Base-by-base conservation (phyloP, 192 early-diverging fungal species). In the Gryganskiella cystojenkinii region DNA sequence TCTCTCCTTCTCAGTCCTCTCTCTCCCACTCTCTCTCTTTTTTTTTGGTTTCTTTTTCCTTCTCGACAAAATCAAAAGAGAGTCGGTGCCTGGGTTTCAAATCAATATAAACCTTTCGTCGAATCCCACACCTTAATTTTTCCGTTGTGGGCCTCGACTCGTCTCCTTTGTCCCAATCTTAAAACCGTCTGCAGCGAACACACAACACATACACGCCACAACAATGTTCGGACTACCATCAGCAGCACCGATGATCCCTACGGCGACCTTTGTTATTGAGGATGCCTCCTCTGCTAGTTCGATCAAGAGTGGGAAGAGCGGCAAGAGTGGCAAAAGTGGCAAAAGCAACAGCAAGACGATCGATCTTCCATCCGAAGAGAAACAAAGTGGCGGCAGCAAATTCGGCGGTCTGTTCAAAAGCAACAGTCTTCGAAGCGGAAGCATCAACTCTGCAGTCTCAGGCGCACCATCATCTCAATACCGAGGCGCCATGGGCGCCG, bases 301-400 rank as follows among this genome's bases (percentile, higher is more conserved):
- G 14, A 64, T 78, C 56, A 78, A 78, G 50, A 78, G 74, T 47
- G 74, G 74, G 15, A 78, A 78, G 61, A 78, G 74, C 13, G 61
- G 67, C 3, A 68, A 78, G 25, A 78, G 74, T 31, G 60, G 60
- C 9, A 76, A 56, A 22, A 37, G 33, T 19, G 57, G 55, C 34
- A 59, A 69, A 24, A 69, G 65, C 61, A 59, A 22, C 42, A 78
- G 24, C 17, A 30, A 42, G 20, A 56, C 27, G 3, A 61, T 20
- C 60, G 56, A 22, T 13, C n/a, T n/a, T n/a, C n/a, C n/a, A n/a
- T n/a, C n/a, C n/a, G 27, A 22, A 0, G 25, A 25, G 7, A 9
- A 33, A n/a, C 42, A 35, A 8, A 43, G 50, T 17, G 33, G 45
- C 27, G 13, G 19, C 22, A 58, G 74, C 35, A 78, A 64, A 22